A percentile compares a stretch with the other conserved stretches of the same genome.
These are phyloP conservation scores for Leccinum solheimii DNA, from an alignment of 1,284 basidiomycete species.

Conservation along the genomic window DNA sequence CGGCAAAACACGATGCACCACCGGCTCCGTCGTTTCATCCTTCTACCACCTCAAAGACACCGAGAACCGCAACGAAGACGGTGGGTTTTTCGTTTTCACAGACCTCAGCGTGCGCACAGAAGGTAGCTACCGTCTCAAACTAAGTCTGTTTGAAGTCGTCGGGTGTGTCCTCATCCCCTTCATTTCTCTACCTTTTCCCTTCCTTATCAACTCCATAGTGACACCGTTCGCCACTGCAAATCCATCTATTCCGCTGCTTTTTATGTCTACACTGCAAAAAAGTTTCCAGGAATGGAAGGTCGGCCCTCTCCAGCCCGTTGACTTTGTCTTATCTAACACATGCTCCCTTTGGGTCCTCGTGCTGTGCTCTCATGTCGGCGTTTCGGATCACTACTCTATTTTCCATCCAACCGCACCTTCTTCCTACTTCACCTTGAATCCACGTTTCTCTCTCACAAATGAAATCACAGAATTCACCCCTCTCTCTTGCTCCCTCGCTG, in stretches of 20 bases:
- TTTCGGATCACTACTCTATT: slow-evolving; percentile 26
- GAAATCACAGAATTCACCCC: slow-evolving; percentile 73
- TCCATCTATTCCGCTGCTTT: slow-evolving; percentile 85
- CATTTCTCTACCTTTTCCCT: background rate
- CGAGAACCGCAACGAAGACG: slow-evolving; percentile 79
- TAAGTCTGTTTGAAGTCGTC: slow-evolving; percentile 91
- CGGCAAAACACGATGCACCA: slow-evolving; percentile 87
- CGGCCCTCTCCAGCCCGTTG: slow-evolving; percentile 23
- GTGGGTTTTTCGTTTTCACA: slow-evolving; percentile 90
- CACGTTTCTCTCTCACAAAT: background rate
- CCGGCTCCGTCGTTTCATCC: slow-evolving; percentile 87
- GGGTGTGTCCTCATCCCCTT: slow-evolving; percentile 53
- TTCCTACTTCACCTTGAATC: slow-evolving; percentile 2
- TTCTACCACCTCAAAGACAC: slow-evolving; percentile 96
- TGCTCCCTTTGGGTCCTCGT: slow-evolving; percentile 12
- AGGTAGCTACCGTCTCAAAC: slow-evolving; percentile 84
- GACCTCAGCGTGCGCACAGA: slow-evolving; percentile 88
- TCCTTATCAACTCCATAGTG: slow-evolving; percentile 42
- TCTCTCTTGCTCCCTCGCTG: slow-evolving; percentile 83
- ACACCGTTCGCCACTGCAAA: slow-evolving; percentile 87
- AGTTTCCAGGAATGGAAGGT: slow-evolving; percentile 94
- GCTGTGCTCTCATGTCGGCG: slow-evolving; percentile 8
- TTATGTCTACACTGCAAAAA: slow-evolving; percentile 94
- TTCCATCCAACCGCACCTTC: slow-evolving; percentile 9
- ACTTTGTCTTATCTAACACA: slow-evolving; percentile 26